A percentile compares a stretch with the other conserved stretches of the same genome.
Evolutionary conservation across 2,329 filamentous ascomycete genomes (phyloP).

Genomic region (Pseudocercospora eumusae): DNA sequence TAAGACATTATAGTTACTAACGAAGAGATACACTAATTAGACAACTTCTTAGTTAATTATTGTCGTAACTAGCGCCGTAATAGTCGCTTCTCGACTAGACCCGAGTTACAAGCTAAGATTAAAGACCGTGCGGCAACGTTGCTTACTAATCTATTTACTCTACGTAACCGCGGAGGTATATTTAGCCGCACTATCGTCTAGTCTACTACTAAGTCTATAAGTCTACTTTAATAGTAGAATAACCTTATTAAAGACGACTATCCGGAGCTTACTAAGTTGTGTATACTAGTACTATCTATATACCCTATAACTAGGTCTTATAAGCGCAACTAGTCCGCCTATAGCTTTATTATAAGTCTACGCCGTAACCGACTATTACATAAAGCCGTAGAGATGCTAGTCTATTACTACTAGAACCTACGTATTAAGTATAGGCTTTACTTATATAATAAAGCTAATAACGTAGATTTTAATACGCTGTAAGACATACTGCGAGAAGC

Average conservation of each 20-base stretch:
- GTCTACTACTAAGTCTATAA: neutral
- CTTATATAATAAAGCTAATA: neutral
- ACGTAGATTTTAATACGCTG: neutral
- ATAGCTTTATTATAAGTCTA: neutral
- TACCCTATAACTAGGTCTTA: neutral
- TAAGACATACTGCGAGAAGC: neutral
- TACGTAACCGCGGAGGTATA: neutral
- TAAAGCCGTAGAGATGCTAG: neutral
- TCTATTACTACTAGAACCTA: neutral
- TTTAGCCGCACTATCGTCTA: neutral
- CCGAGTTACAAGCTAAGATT: neutral
- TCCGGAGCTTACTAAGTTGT: neutral
- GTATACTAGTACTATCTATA: constrained; percentile 1
- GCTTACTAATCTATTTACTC: neutral
- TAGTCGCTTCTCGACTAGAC: too few relatives aligned
- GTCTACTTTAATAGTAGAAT: neutral
- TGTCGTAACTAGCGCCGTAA: too few relatives aligned
- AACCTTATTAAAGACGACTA: neutral
- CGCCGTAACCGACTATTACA: neutral
- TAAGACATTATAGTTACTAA: too few relatives aligned
- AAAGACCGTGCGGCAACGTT: neutral
- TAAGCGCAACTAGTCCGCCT: neutral
- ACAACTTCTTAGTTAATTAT: too few relatives aligned
- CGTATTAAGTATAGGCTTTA: neutral
- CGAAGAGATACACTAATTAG: too few relatives aligned